Conservation (phyloP, 1,139 yeast species). For the Suhomyces chickasaworum region DNA sequence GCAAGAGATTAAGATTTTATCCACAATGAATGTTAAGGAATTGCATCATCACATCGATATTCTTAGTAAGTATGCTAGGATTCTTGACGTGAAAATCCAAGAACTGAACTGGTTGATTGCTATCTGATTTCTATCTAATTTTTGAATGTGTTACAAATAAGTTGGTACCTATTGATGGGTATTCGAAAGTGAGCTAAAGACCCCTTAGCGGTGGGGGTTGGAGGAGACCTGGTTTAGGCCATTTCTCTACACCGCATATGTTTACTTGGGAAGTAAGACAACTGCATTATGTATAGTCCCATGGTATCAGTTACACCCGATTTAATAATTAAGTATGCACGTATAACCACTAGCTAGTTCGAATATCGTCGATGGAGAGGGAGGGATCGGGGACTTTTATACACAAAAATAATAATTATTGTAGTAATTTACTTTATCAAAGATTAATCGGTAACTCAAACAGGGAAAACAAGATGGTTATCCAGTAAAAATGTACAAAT, state of each 20-base stretch:
- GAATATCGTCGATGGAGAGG: background rate
- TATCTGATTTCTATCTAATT: too few species aligned
- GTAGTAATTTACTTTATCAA: too few species aligned
- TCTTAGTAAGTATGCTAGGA: background rate
- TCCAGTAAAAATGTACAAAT: too few species aligned
- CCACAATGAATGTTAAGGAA: background rate
- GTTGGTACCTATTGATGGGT: background rate
- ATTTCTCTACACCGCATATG: background rate
- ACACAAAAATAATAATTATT: background rate
- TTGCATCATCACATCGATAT: background rate
- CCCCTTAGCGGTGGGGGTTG: background rate
- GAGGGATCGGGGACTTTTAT: constrained; percentile 1
- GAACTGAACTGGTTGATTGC: constrained; percentile 2
- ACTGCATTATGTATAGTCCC: background rate
- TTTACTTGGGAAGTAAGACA: background rate
- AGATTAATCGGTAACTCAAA: too few species aligned
- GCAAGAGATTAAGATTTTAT: background rate
- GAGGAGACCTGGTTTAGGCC: background rate
- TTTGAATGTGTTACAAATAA: background rate
- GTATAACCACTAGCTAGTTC: background rate
- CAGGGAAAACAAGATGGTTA: too few species aligned
- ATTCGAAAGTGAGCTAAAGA: background rate
- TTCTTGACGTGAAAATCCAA: constrained; percentile 1
- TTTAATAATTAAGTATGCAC: background rate
- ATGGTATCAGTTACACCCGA: background rate